A percentile compares a stretch with the other conserved stretches of the same genome.
phyloP scores from a whole-genome alignment of 2,329 filamentous ascomycete species.

The Pseudogymnoascus sp. region DNA sequence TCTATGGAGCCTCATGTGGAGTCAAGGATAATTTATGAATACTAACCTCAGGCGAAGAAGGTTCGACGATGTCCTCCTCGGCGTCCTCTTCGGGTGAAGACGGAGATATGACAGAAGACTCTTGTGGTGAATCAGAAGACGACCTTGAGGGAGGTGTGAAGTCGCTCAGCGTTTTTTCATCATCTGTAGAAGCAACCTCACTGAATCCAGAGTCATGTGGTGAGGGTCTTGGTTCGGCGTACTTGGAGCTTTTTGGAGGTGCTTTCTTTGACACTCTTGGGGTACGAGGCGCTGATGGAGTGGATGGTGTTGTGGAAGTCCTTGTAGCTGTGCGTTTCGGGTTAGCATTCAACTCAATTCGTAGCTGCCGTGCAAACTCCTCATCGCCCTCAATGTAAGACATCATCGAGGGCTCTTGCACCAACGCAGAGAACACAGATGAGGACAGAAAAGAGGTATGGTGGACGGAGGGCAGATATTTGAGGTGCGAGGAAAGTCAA shows the following conservation, averaged over 20 bases:
- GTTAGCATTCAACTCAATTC: background rate
- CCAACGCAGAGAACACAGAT: background rate
- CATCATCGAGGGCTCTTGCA: background rate
- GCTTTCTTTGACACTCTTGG: background rate
- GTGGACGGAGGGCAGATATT: background rate
- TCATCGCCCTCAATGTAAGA: background rate
- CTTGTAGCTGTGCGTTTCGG: constrained; percentile 2
- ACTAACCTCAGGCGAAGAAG: background rate
- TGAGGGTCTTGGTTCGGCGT: background rate
- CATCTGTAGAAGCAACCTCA: background rate
- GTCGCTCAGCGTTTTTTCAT: background rate
- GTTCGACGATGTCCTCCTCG: background rate
- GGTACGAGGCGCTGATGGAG: background rate
- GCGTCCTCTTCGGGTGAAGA: background rate
- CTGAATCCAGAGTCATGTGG: constrained; percentile 3
- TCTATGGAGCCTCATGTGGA: background rate
- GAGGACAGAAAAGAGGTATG: background rate
- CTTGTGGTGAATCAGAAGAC: background rate
- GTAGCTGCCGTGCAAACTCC: background rate
- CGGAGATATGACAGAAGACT: background rate
- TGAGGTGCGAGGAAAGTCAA: background rate
- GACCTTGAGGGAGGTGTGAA: background rate
- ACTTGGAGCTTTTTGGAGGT: background rate
- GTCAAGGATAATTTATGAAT: background rate
- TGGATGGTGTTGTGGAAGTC: background rate